These are phyloP conservation scores for Cavenderia fasciculata DNA, from an alignment of 78 protist species.

Conservation along the genomic window DNA sequence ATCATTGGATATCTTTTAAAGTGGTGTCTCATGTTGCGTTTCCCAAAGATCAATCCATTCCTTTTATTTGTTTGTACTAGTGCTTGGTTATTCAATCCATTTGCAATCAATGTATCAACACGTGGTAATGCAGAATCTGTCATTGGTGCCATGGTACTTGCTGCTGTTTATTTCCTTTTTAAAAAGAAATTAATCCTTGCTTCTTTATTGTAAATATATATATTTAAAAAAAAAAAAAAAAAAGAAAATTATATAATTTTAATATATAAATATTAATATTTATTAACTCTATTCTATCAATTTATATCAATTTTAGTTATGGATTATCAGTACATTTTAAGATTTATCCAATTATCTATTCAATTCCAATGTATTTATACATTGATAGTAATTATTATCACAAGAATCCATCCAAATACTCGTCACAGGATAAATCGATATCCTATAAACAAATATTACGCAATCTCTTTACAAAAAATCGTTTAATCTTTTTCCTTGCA, in stretches of 20 bases:
- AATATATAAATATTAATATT: background rate
- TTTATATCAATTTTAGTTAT: constrained; percentile 34
- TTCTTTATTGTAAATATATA: constrained; percentile 62
- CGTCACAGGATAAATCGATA: background rate
- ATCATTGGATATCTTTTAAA: constrained; percentile 75
- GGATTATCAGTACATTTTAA: constrained; percentile 95
- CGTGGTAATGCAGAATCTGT: constrained; percentile 97
- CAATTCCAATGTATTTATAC: constrained; percentile 77
- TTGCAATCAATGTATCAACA: constrained; percentile 92
- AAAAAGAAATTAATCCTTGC: constrained; percentile 15
- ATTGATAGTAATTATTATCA: constrained; percentile 53
- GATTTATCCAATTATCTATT: constrained; percentile 95
- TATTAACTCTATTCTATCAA: background rate
- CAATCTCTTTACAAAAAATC: constrained; percentile 38
- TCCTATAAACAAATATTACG: background rate
- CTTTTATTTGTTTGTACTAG: constrained; percentile 36
- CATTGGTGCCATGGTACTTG: constrained; percentile 84
- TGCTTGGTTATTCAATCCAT: constrained; percentile 91
- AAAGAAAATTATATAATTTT: background rate
- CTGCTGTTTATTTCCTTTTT: constrained; percentile 74
- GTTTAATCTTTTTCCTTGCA: constrained; percentile 56
- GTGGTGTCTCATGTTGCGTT: constrained; percentile 4
- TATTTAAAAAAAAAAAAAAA: too few species aligned
- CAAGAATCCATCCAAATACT: constrained; percentile 19
- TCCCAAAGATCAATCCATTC: constrained; percentile 40